Percentiles rank a stretch among this genome's conserved stretches.
Conservation (phyloP, 768 basidiomycete species). For the Austroboletus festivus region DNA sequence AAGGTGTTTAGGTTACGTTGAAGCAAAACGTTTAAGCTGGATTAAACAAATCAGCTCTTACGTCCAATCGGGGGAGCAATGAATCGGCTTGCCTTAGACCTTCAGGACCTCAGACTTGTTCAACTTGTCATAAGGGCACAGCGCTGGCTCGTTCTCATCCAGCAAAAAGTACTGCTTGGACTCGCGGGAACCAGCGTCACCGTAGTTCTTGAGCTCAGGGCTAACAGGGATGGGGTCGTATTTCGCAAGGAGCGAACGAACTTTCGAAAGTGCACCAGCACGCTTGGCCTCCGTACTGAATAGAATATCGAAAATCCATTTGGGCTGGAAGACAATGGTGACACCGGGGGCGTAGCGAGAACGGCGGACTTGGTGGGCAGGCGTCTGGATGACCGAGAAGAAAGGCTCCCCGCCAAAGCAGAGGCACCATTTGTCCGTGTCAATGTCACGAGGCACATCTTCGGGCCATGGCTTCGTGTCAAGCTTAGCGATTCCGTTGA, state of each 20-base stretch:
- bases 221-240: conserved; percentile 22
- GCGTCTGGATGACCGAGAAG: conserved; percentile 21
- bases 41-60: neutral
- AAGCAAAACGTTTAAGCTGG: no score
- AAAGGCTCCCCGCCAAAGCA: conserved; percentile 22
- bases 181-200: conserved; percentile 20
- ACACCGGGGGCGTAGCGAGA: conserved; percentile 17
- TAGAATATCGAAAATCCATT: conserved; percentile 24
- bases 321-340: conserved; percentile 24
- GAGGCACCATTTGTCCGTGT: conserved; percentile 20
- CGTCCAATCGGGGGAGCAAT: neutral
- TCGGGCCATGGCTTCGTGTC: conserved; percentile 17
- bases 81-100: neutral
- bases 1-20: conserved; percentile 4
- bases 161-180: conserved; percentile 21
- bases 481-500: conserved; percentile 18
- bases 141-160: conserved; percentile 19
- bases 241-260: conserved; percentile 14
- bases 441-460: conserved; percentile 16
- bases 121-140: conserved; percentile 16
- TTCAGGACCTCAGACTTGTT: conserved; percentile 1
- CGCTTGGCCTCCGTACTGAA: conserved; percentile 20
- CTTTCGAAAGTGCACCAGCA: conserved; percentile 15
- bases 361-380: conserved; percentile 22
- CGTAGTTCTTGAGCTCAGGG: conserved; percentile 24